Percentiles rank a stretch among this genome's conserved stretches.
Conservation (phyloP, 1,284 basidiomycete genomes). For the Lignosus rhinocerotis region DNA sequence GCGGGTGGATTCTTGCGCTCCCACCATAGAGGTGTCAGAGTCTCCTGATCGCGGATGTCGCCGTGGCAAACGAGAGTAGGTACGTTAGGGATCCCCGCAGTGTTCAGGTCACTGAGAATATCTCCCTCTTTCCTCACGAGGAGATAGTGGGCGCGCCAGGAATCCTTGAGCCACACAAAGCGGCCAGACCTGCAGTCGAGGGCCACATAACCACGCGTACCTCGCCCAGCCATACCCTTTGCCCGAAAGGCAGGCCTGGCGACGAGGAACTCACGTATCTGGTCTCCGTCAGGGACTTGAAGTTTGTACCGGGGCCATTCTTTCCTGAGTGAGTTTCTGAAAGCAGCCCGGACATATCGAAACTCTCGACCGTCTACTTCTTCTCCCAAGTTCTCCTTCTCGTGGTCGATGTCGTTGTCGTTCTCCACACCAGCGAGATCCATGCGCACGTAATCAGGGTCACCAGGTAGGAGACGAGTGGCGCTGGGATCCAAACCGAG, state of each 20-base stretch:
- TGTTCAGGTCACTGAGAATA: neutral
- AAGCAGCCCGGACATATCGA: neutral
- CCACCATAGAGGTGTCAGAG: neutral
- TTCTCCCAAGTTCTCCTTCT: too few relatives aligned
- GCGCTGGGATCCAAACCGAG: slow-evolving; percentile 11
- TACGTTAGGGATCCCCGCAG: neutral
- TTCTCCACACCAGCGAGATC: neutral
- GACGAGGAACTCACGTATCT: slow-evolving; percentile 7
- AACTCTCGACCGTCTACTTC: neutral
- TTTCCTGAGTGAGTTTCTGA: neutral
- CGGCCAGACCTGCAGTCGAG: neutral
- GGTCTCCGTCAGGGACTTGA: neutral
- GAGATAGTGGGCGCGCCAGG: neutral
- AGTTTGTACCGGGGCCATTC: slow-evolving; percentile 3
- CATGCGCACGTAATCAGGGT: neutral
- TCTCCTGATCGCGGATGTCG: slow-evolving; percentile 2
- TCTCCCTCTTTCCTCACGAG: neutral
- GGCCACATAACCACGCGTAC: slow-evolving; percentile 9
- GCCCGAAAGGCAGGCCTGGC: slow-evolving; percentile 5
- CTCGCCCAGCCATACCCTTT: slow-evolving; percentile 2
- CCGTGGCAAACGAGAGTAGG: slow-evolving; percentile 3
- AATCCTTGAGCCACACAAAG: slow-evolving; percentile 9
- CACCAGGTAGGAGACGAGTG: neutral
- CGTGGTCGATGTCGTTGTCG: neutral
- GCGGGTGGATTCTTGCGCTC: neutral